These are phyloP conservation scores for Eucalyptus viminalis DNA, from an alignment of 345 rosid species.

Conservation along the genomic window DNA sequence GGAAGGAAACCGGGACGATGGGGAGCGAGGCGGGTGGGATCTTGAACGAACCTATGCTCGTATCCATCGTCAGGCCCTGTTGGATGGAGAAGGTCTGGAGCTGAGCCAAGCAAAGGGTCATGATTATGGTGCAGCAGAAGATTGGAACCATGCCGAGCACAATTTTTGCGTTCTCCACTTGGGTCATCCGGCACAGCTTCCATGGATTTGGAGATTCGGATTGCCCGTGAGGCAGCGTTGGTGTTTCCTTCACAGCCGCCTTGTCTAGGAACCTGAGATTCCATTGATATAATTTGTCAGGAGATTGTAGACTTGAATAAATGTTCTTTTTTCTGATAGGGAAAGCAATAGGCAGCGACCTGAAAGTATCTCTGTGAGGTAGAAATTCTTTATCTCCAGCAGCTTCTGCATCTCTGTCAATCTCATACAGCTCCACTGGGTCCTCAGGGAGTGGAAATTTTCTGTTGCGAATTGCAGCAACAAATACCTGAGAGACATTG, in stretches of 20 bases:
- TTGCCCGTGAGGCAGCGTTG: background rate
- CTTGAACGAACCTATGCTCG: constrained; percentile 23
- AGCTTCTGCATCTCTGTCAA: constrained; percentile 24
- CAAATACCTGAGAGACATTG: constrained; percentile 23
- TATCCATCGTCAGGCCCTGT: constrained; percentile 69
- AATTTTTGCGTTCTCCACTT: constrained; percentile 49
- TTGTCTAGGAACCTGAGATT: constrained; percentile 36
- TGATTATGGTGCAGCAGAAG: constrained; percentile 45
- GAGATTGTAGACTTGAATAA: background rate
- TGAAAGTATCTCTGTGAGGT: constrained; percentile 31
- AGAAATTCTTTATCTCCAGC: constrained; percentile 21
- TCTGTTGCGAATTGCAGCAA: constrained; percentile 32
- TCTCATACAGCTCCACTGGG: constrained; percentile 30
- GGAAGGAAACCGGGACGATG: constrained; percentile 6
- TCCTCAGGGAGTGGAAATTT: constrained; percentile 36
- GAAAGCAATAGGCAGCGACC: background rate
- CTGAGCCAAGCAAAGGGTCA: constrained; percentile 66
- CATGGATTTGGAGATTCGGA: constrained; percentile 22
- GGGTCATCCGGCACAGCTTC: constrained; percentile 53
- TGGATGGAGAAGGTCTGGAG: constrained; percentile 65
- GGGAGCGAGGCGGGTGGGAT: constrained; percentile 46
- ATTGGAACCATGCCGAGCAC: constrained; percentile 36
- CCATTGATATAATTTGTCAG: background rate
- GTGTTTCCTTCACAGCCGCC: constrained; percentile 33
- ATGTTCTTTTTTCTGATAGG: background rate